Evolutionary conservation across 1,139 yeast genomes (phyloP).

Genomic region (Blastobotrys raffinosifermentans): DNA sequence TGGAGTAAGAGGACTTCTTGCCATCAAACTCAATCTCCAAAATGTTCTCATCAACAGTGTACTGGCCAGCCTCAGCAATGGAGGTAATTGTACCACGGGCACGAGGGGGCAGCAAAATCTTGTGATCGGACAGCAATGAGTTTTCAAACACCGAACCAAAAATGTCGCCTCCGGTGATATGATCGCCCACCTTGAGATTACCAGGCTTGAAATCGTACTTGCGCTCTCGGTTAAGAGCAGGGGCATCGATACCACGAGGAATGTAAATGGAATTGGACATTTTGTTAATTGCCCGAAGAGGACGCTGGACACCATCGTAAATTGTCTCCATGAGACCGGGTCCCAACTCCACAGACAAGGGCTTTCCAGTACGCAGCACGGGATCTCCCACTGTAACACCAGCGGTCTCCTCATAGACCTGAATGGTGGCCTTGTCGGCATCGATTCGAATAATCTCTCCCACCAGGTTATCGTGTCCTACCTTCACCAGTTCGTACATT

Average conservation of each 20-base stretch:
- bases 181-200: constrained; percentile 81
- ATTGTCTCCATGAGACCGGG: constrained; percentile 99
- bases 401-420: constrained; percentile 98
- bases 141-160: constrained; percentile 92
- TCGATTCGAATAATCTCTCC: constrained; percentile 98
- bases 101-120: constrained; percentile 92
- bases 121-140: constrained; percentile 86
- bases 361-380: constrained; percentile 94
- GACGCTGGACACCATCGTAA: constrained; percentile 99
- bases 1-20: constrained; percentile 67
- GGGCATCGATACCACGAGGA: constrained; percentile 98
- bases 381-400: constrained; percentile 99
- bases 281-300: constrained; percentile 85
- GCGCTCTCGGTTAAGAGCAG: constrained; percentile 76
- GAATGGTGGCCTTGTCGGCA: constrained; percentile 95
- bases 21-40: constrained; percentile 95
- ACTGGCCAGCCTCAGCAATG: constrained; percentile 84
- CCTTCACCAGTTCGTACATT: constrained; percentile 95
- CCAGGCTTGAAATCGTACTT: constrained; percentile 87
- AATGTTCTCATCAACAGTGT: constrained; percentile 81
- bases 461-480: constrained; percentile 92
- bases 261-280: constrained; percentile 85
- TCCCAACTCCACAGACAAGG: constrained; percentile 95
- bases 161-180: constrained; percentile 96
- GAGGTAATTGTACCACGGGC: constrained; percentile 95